Conservation (phyloP, 495 filamentous ascomycete species). For the Penicillium waksmanii region DNA sequence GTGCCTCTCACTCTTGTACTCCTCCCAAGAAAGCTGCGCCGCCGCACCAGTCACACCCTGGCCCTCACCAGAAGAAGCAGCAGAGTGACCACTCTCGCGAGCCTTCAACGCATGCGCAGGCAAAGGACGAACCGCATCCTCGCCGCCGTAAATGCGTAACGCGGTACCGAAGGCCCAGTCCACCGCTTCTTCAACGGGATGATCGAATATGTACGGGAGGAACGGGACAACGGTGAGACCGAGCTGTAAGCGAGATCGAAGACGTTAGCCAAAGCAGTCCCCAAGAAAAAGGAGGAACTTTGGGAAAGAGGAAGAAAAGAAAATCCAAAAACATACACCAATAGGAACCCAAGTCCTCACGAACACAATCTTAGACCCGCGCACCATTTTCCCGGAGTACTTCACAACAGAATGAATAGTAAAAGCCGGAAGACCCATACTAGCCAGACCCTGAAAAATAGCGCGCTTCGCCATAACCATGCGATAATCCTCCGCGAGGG, state of each 20-base stretch:
- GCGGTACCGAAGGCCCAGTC: slow-evolving; percentile 87
- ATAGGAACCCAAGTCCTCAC: slow-evolving; percentile 87
- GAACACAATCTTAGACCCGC: slow-evolving; percentile 71
- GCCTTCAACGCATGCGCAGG: slow-evolving; percentile 19
- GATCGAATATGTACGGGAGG: slow-evolving; percentile 86
- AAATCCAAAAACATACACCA: slow-evolving; percentile 59
- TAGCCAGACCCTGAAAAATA: slow-evolving; percentile 86
- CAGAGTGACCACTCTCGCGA: not conserved
- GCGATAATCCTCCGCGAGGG: slow-evolving; percentile 85
- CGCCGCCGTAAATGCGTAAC: slow-evolving; percentile 70
- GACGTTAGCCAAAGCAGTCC: slow-evolving; percentile 4
- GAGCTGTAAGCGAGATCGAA: slow-evolving; percentile 46
- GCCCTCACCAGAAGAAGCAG: not conserved
- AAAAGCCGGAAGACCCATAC: slow-evolving; percentile 93
- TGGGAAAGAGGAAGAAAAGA: not conserved
- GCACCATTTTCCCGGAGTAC: slow-evolving; percentile 82
- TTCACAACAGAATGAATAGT: slow-evolving; percentile 92
- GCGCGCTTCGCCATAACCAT: slow-evolving; percentile 89
- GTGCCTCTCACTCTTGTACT: slow-evolving; percentile 40
- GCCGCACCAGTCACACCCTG: slow-evolving; percentile 11
- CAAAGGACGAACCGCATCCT: slow-evolving; percentile 51
- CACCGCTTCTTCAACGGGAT: slow-evolving; percentile 87
- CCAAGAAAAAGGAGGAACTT: not conserved
- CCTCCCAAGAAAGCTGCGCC: slow-evolving; percentile 42
- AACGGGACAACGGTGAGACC: slow-evolving; percentile 87